Conservation (phyloP, 2,329 filamentous ascomycete genomes). For the Aphanoascus verrucosus region DNA sequence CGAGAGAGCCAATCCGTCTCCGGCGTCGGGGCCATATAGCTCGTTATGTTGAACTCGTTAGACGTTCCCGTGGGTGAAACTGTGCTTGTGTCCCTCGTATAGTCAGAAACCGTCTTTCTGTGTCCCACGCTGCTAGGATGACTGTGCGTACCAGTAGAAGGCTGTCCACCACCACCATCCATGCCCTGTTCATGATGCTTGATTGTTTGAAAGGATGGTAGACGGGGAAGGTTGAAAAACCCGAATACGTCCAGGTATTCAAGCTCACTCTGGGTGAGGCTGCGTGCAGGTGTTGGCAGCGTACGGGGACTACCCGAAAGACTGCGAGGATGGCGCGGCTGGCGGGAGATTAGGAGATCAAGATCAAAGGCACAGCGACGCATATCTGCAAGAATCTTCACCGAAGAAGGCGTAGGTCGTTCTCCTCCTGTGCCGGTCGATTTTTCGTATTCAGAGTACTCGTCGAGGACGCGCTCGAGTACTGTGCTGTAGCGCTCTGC, state of each 20-base stretch:
- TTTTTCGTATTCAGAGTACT: conserved; percentile 64
- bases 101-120: too few relatives aligned
- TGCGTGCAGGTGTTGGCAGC: conserved; percentile 37
- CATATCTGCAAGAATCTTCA: conserved; percentile 86
- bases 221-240: conserved; percentile 80
- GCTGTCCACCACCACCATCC: too few relatives aligned
- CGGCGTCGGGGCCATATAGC: too few relatives aligned
- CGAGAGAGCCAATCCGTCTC: too few relatives aligned
- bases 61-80: too few relatives aligned
- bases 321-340: conserved; percentile 44
- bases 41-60: too few relatives aligned
- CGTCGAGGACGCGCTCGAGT: conserved; percentile 71
- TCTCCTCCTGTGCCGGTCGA: conserved; percentile 44
- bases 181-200: conserved; percentile 10
- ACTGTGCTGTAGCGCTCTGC: conserved; percentile 71
- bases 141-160: too few relatives aligned
- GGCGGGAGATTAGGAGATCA: conserved; percentile 76
- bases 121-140: too few relatives aligned
- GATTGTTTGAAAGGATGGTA: conserved; percentile 38
- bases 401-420: conserved; percentile 66
- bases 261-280: conserved; percentile 67
- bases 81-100: too few relatives aligned
- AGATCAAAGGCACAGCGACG: conserved; percentile 79
- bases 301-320: conserved; percentile 5
- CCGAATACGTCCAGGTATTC: conserved; percentile 90